These are phyloP conservation scores for Didymella pinodella DNA, from an alignment of 2,329 filamentous ascomycete genomes.

Conservation along the genomic window DNA sequence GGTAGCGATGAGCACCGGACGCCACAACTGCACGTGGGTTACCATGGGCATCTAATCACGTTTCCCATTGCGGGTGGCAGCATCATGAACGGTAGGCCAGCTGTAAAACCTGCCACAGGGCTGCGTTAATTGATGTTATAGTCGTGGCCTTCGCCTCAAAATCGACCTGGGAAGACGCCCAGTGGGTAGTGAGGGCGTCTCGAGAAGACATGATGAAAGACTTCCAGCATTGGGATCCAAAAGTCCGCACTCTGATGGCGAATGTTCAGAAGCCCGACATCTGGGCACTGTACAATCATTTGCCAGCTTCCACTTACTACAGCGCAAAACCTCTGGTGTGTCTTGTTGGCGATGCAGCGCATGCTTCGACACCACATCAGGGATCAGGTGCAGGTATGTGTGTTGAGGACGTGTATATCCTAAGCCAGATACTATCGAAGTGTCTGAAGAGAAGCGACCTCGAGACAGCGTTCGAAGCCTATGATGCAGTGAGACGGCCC, in stretches of 20 bases:
- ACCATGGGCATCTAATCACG: conserved; percentile 65
- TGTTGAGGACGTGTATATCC: conserved; percentile 61
- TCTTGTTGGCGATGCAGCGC: conserved; percentile 65
- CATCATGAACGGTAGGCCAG: conserved; percentile 59
- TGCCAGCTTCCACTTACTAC: conserved; percentile 53
- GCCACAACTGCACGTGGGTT: conserved; percentile 65
- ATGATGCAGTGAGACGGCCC: conserved; percentile 50
- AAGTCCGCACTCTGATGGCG: conserved; percentile 29
- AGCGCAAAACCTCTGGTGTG: conserved; percentile 48
- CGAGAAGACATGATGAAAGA: conserved; percentile 41
- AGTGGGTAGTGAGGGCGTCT: conserved; percentile 40
- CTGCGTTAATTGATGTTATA: conserved; percentile 3
- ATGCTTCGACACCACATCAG: conserved; percentile 62
- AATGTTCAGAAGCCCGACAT: conserved; percentile 57
- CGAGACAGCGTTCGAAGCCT: conserved; percentile 48
- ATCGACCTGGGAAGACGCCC: conserved; percentile 29
- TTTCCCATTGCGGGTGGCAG: conserved; percentile 67
- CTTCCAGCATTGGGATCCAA: conserved; percentile 34
- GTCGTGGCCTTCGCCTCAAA: conserved; percentile 41
- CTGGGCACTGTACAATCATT: conserved; percentile 60
- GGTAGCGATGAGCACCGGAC: conserved; percentile 59
- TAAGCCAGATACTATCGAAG: conserved; percentile 51
- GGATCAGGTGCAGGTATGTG: conserved; percentile 64
- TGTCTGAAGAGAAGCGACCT: conserved; percentile 28
- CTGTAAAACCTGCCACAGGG: too few relatives aligned